Conservation (phyloP, 495 filamentous ascomycete genomes). For the Aspergillus hancockii region DNA sequence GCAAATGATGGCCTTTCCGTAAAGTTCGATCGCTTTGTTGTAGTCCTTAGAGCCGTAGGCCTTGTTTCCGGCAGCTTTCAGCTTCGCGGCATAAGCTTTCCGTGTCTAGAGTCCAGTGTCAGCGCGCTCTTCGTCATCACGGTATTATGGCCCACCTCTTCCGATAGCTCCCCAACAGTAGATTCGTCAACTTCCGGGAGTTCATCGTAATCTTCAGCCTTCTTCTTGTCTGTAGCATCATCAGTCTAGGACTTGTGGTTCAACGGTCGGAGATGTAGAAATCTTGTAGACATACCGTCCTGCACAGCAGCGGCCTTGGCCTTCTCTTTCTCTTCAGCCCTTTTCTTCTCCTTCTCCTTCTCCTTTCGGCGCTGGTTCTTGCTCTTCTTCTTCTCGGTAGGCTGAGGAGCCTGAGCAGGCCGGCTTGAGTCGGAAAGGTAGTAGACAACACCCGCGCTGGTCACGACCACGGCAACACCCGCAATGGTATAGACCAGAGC, state of each 20-base stretch:
- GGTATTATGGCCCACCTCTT: conserved; percentile 51
- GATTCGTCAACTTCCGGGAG: conserved; percentile 83
- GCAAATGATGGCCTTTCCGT: conserved; percentile 93
- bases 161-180: conserved; percentile 67
- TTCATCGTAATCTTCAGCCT: conserved; percentile 71
- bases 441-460: conserved; percentile 86
- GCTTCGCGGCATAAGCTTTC: conserved; percentile 80
- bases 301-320: conserved; percentile 46
- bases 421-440: conserved; percentile 63
- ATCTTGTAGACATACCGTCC: conserved; percentile 38
- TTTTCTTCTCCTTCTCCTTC: conserved; percentile 51
- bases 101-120: conserved; percentile 40
- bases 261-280: not conserved
- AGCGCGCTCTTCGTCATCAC: conserved; percentile 13
- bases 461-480: conserved; percentile 88
- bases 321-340: conserved; percentile 71
- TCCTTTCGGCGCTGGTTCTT: conserved; percentile 63
- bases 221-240: conserved; percentile 41
- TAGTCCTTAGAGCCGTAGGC: conserved; percentile 93
- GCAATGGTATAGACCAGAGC: conserved; percentile 93
- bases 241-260: conserved; percentile 19
- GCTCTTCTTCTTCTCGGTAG: conserved; percentile 53
- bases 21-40: conserved; percentile 85
- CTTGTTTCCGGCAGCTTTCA: conserved; percentile 96
- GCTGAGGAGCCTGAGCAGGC: conserved; percentile 25